Base-by-base conservation (phyloP, 2,329 filamentous ascomycete species). In the Pestalotiopsis sp. region DNA sequence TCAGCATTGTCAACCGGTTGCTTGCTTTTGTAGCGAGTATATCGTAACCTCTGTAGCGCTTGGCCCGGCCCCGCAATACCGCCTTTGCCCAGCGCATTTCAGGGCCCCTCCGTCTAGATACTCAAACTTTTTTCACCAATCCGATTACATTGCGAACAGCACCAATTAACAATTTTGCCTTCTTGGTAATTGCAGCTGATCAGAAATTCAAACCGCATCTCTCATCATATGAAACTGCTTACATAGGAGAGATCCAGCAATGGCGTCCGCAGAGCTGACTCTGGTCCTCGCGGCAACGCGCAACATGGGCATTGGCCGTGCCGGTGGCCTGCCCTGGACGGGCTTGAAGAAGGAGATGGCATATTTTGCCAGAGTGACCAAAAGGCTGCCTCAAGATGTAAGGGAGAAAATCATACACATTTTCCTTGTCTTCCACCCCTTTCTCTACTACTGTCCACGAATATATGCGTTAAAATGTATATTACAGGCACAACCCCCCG, bases 261-360 rank as follows among this genome's bases (percentile, higher is more conserved):
- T 70, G 72, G 72, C 76, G 69, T 75, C 80, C 62, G 78, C 83
- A 66, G 91, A 93, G 73, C 84, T 98, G 67, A 98, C 94, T n/a
- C 88, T 98, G 75, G 92, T 98, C 80, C 94, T 98, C 75, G 95
- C 93, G n/a, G 92, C 95, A 20, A 97, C 95, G n/a, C 91, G 91
- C 66, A 89, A 85, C 75, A 93, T 98, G 85, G 96, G 96, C 78
- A 98, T 99, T 75, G 96, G 96, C 69, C 86, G 89, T 61, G 85
- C 87, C 69, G 94, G 94, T 70, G 87, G 85, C 3, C 89, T 99
- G 67, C 96, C 96, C 4, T 99, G 96, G 96, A 93, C 92, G 0
- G 92, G 92, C 58, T 87, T 98, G 41, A 93, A 91, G 80, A 91
- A 92, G 71, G 96, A 99, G 82, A 97, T 99, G 94, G 90, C 90